Percentiles rank a stretch among this genome's conserved stretches.
phyloP scores from a whole-genome alignment of 148 eudicot species.

The Fagopyrum esculentum region DNA sequence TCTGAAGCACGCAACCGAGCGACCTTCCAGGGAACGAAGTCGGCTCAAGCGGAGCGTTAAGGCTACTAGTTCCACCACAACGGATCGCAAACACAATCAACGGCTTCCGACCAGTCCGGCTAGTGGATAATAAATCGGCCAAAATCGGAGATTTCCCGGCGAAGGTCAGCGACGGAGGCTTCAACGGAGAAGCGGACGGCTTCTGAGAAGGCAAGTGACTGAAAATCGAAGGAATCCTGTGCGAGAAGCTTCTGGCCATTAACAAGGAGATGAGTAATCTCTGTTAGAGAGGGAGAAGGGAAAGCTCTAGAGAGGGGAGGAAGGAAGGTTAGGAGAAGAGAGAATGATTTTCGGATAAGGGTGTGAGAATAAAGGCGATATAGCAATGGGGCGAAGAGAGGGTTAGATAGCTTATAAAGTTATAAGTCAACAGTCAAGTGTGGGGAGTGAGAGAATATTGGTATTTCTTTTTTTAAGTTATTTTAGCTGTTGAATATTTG shows the following conservation, averaged over 20 bases:
- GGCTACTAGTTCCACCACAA: conserved; percentile 24
- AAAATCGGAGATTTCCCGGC: neutral
- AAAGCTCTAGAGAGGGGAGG: neutral
- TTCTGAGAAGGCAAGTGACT: conserved; percentile 10
- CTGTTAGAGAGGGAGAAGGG: neutral
- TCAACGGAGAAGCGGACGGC: neutral
- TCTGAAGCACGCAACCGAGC: conserved; percentile 44
- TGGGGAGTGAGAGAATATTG: neutral
- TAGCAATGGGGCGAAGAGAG: neutral
- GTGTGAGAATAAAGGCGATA: neutral
- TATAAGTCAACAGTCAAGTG: conserved; percentile 10
- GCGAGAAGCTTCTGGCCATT: conserved; percentile 14
- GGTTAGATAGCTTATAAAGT: neutral
- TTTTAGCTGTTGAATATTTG: neutral
- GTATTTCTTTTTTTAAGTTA: neutral
- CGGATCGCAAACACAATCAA: conserved; percentile 8
- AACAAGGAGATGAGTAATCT: neutral
- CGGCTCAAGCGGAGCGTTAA: conserved; percentile 58
- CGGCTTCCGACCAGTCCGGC: conserved; percentile 4
- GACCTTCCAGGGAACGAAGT: conserved; percentile 43
- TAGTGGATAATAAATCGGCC: neutral
- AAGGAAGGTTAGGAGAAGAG: neutral
- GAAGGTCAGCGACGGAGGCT: conserved; percentile 9
- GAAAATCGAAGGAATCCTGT: neutral
- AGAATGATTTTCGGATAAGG: neutral